Evolutionary conservation across 768 basidiomycete genomes (phyloP).

Genomic region (Leccinum ochraceum): DNA sequence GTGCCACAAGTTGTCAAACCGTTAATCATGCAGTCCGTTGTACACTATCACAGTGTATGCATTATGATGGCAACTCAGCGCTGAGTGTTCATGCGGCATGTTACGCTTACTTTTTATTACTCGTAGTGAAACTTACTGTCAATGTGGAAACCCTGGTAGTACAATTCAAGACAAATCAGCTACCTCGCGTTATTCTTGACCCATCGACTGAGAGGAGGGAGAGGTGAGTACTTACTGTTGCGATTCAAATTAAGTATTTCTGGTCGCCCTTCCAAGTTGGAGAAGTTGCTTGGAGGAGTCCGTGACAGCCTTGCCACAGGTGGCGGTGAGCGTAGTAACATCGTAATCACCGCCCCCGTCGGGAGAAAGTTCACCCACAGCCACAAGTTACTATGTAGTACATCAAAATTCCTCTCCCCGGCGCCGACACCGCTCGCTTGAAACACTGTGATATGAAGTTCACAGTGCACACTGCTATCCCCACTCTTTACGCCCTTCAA

Average conservation of each 20-base stretch:
- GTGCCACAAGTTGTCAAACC: too few relatives aligned
- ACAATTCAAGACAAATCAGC: not conserved
- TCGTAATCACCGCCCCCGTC: too few relatives aligned
- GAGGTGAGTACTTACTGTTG: too few relatives aligned
- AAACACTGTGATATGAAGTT: not conserved
- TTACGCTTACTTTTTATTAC: not conserved
- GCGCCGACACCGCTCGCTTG: not conserved
- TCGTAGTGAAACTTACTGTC: not conserved
- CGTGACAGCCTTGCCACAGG: not conserved
- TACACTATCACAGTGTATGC: not conserved
- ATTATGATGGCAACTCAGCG: too few relatives aligned
- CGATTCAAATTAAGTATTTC: not conserved
- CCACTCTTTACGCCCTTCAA: not conserved
- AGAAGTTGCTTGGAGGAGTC: not conserved
- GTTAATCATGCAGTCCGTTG: not conserved
- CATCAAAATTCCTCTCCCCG: too few relatives aligned
- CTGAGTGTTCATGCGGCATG: not conserved
- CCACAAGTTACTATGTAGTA: not conserved
- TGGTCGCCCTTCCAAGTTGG: not conserved
- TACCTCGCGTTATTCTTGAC: too few relatives aligned
- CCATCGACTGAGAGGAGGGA: too few relatives aligned
- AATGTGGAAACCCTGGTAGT: not conserved
- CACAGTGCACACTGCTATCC: not conserved
- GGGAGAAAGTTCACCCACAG: not conserved
- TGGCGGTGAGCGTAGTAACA: not conserved